Evolutionary conservation across 2,329 filamentous ascomycete species (phyloP), one percentile per base, ranked within the genome.

Genomic region (Fulvia fulva): DNA sequence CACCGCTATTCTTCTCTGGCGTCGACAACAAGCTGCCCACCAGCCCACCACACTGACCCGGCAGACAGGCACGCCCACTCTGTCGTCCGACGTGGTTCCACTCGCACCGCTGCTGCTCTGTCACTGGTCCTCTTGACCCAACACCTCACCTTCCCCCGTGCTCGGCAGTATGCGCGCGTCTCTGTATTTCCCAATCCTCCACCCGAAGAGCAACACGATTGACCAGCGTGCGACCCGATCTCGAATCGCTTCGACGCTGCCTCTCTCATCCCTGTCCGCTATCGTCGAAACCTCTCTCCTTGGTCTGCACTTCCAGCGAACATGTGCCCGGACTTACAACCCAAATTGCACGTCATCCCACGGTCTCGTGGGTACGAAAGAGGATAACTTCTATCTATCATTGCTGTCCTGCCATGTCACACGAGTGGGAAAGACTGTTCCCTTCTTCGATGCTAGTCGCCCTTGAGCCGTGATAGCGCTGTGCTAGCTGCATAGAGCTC

Each of bases 21-120:
- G 53, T 49, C 44, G 32, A 28, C 59, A 51, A 55, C 53, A 52
- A 46, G 34, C 51, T 54, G 47, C 22, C 26, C 23, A 49, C 51
- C 41, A 44, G 47, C 22, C 26, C 23, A 49, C 51, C 41, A 44
- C 51, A 55, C 5, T 7, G 19, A 51, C 57, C 57, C 54, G 51
- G 32, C 55, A 47, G 52, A 50, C 57, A 56, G 57, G 57, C 41
- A 54, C 57, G 23, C 25, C 50, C 37, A 43, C 23, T 28, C 51
- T 51, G 51, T 58, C 49, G 61, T 61, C 55, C 55, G 47, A 60
- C 60, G 62, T 64, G 62, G 62, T 62, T 60, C 62, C 60, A 64
- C 46, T 62, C 57, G 55, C 25, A 49, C 55, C 57, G 53, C 53
- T 44, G 49, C 54, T 47, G 54, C 58, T 23, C 21, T 7, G 34